Conservation (phyloP, 441 rosid genomes). For the Populus hybrid region DNA sequence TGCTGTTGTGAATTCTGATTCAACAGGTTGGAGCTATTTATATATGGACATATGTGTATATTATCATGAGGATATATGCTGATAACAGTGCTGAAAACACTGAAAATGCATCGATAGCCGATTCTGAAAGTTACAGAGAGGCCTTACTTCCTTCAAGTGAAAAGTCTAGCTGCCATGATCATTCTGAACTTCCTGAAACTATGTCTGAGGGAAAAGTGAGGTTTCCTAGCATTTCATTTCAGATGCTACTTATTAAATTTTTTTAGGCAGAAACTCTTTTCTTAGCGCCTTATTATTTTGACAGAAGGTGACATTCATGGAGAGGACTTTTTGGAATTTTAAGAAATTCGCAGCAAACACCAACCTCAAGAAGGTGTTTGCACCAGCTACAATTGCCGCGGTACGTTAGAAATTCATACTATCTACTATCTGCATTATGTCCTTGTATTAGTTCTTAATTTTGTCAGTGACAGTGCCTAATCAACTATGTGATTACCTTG, state of each 20-base stretch:
- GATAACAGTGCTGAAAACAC: slow-evolving; percentile 9
- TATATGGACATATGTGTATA: slow-evolving; percentile 45
- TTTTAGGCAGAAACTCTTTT: not conserved
- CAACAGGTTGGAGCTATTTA: slow-evolving; percentile 43
- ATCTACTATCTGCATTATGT: not conserved
- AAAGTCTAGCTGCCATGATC: slow-evolving; percentile 6
- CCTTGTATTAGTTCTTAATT: not conserved
- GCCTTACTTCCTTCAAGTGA: slow-evolving; percentile 29
- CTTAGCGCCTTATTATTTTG: not conserved
- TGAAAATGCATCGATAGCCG: slow-evolving; percentile 15
- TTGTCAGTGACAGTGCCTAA: not conserved
- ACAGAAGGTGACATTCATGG: not conserved
- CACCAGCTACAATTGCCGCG: slow-evolving; percentile 43
- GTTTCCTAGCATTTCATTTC: slow-evolving; percentile 12
- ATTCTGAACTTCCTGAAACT: slow-evolving; percentile 12
- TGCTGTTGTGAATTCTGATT: not conserved
- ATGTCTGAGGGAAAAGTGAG: slow-evolving; percentile 12
- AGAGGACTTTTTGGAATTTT: not conserved
- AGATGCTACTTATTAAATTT: not conserved
- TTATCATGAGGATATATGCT: slow-evolving; percentile 35
- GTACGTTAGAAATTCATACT: slow-evolving; percentile 17
- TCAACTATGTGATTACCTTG: too few species aligned
- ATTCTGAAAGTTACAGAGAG: slow-evolving; percentile 14
- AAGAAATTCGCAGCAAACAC: slow-evolving; percentile 10
- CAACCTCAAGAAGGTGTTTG: slow-evolving; percentile 30